Percentiles rank a stretch among this genome's conserved stretches.
These are phyloP conservation scores for Botrytis sinoallii DNA, from an alignment of 2,329 filamentous ascomycete species.

Conservation along the genomic window DNA sequence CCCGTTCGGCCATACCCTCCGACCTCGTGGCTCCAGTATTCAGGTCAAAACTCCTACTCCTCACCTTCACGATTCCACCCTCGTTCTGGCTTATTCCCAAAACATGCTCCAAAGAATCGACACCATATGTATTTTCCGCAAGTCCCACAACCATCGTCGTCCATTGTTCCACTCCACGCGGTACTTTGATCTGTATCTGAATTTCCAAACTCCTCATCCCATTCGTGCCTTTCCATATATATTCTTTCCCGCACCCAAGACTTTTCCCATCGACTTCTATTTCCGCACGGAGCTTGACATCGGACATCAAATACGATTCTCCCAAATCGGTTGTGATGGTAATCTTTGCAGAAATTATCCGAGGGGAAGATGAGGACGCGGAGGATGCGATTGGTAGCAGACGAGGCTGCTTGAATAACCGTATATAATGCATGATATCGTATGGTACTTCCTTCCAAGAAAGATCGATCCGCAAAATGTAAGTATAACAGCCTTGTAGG, in stretches of 20 bases:
- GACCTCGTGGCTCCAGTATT: background rate
- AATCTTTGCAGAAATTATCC: conserved; percentile 46
- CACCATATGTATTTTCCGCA: conserved; percentile 14
- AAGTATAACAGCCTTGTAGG: background rate
- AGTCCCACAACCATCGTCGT: conserved; percentile 29
- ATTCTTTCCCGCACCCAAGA: conserved; percentile 19
- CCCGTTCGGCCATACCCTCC: conserved; percentile 28
- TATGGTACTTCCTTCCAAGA: background rate
- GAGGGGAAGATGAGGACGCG: background rate
- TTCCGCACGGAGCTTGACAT: conserved; percentile 27
- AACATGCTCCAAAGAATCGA: conserved; percentile 22
- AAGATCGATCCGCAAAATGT: background rate
- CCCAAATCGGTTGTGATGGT: conserved; percentile 69
- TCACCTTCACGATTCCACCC: conserved; percentile 28
- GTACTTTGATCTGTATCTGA: conserved; percentile 17
- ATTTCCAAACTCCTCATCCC: conserved; percentile 33
- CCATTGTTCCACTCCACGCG: background rate
- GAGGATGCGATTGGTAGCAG: conserved; percentile 38
- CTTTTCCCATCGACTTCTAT: conserved; percentile 21
- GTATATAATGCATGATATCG: conserved; percentile 56
- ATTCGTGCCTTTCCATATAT: conserved; percentile 30
- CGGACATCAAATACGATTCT: conserved; percentile 36
- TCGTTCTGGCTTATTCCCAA: conserved; percentile 8
- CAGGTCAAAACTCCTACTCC: conserved; percentile 28
- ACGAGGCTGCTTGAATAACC: conserved; percentile 63